These are phyloP conservation scores for Graphiopsis chlorocephala DNA, from an alignment of 2,329 filamentous ascomycete genomes.

Conservation along the genomic window DNA sequence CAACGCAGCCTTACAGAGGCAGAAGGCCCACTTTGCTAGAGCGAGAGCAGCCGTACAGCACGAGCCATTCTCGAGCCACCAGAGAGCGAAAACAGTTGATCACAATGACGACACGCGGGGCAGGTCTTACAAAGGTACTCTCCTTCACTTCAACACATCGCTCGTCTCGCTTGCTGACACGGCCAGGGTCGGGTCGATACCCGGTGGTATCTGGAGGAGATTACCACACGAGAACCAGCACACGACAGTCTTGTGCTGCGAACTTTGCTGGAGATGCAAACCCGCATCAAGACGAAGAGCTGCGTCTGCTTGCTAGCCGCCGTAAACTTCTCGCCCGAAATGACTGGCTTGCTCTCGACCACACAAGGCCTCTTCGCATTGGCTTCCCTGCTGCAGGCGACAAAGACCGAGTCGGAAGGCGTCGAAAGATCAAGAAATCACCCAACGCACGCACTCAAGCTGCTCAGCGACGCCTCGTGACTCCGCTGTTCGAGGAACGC, in stretches of 20 bases:
- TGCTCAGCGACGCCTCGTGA: slow-evolving; percentile 14
- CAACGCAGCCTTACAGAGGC: slow-evolving; percentile 38
- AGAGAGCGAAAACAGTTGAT: neutral
- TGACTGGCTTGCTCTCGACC: slow-evolving; percentile 34
- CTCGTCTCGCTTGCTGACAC: neutral
- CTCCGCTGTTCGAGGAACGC: slow-evolving; percentile 23
- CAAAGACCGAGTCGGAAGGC: slow-evolving; percentile 28
- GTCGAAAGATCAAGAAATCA: slow-evolving; percentile 27
- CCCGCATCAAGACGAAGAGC: slow-evolving; percentile 16
- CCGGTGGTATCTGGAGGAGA: neutral
- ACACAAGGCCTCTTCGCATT: slow-evolving; percentile 27
- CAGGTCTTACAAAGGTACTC: neutral
- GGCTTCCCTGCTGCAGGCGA: slow-evolving; percentile 23
- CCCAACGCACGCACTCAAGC: slow-evolving; percentile 12
- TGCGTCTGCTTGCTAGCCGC: slow-evolving; percentile 23
- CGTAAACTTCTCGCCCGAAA: slow-evolving; percentile 26
- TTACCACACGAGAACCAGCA: neutral
- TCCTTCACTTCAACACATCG: neutral
- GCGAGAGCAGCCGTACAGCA: slow-evolving; percentile 28
- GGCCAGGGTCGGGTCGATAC: neutral
- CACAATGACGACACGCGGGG: slow-evolving; percentile 11
- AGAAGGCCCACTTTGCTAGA: slow-evolving; percentile 48
- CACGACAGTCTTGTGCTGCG: neutral
- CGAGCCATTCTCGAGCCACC: slow-evolving; percentile 11
- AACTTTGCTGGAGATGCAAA: neutral